Evolutionary conservation across 192 early-diverging fungal genomes (phyloP).

Genomic region (Coemansia sp.): DNA sequence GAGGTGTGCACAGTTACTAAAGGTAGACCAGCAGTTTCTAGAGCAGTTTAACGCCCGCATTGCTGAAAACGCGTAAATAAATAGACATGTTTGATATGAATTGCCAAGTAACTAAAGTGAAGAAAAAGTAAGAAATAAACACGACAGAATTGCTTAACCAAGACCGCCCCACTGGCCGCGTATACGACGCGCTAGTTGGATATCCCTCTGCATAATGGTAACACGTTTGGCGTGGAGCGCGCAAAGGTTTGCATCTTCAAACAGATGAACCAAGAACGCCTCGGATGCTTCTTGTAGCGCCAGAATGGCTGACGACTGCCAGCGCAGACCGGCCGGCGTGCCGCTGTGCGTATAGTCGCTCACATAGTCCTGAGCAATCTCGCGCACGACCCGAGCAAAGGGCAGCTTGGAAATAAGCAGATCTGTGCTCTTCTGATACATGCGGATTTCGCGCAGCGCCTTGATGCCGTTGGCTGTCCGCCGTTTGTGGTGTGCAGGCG

Average conservation of each 20-base stretch:
- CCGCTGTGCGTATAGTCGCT: slow-evolving; percentile 43
- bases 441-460: slow-evolving; percentile 80
- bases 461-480: slow-evolving; percentile 59
- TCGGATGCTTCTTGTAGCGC: slow-evolving; percentile 81
- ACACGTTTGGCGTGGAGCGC: slow-evolving; percentile 95
- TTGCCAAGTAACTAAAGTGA: neutral
- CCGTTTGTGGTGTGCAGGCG: slow-evolving; percentile 29
- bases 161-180: slow-evolving; percentile 79
- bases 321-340: slow-evolving; percentile 53
- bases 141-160: slow-evolving; percentile 17
- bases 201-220: slow-evolving; percentile 89
- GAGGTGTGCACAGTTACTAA: slow-evolving; percentile 27
- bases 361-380: slow-evolving; percentile 59
- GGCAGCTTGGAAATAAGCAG: slow-evolving; percentile 80
- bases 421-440: slow-evolving; percentile 79
- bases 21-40: slow-evolving; percentile 28
- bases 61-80: slow-evolving; percentile 2
- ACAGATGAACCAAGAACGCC: slow-evolving; percentile 78
- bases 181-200: slow-evolving; percentile 85
- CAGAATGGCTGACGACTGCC: slow-evolving; percentile 74
- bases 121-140: slow-evolving; percentile 6
- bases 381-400: slow-evolving; percentile 78
- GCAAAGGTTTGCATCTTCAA: slow-evolving; percentile 90
- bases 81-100: slow-evolving; percentile 21
- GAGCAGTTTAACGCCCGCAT: slow-evolving; percentile 33